A percentile compares a stretch with the other conserved stretches of the same genome.
Conservation (phyloP, 2,329 filamentous ascomycete species). For the Aspergillus pseudoglaucus region DNA sequence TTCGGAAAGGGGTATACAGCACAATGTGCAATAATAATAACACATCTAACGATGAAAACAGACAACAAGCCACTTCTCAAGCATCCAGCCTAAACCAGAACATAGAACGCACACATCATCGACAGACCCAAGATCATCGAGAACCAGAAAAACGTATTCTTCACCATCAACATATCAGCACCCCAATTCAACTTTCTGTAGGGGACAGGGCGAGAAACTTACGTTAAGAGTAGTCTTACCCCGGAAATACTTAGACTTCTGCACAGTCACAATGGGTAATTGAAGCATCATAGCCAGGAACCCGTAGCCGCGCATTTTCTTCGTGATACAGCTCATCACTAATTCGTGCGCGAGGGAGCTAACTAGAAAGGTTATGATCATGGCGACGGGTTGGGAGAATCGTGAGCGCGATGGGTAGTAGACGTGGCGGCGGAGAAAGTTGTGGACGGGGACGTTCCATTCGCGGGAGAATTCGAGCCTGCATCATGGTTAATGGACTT, state of each 20-base stretch:
- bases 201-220: constrained; percentile 9
- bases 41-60: not conserved
- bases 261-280: constrained; percentile 87
- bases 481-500: not conserved
- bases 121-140: constrained; percentile 84
- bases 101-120: constrained; percentile 62
- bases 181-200: not conserved
- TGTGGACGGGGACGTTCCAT: constrained; percentile 97
- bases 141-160: constrained; percentile 65
- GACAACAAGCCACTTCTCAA: not conserved
- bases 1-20: too few relatives aligned
- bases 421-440: constrained; percentile 89
- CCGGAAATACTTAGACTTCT: constrained; percentile 70
- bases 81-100: constrained; percentile 32
- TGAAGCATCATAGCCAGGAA: constrained; percentile 95
- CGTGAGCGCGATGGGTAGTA: constrained; percentile 75
- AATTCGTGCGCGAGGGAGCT: constrained; percentile 87
- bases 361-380: constrained; percentile 84
- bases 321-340: constrained; percentile 95
- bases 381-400: constrained; percentile 71
- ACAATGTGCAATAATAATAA: not conserved
- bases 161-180: not conserved
- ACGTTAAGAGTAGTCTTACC: constrained; percentile 70
- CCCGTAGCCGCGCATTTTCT: constrained; percentile 91
- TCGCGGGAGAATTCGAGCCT: constrained; percentile 91